Base-by-base conservation (phyloP, 345 rosid species). In the Reutealis trisperma region DNA sequence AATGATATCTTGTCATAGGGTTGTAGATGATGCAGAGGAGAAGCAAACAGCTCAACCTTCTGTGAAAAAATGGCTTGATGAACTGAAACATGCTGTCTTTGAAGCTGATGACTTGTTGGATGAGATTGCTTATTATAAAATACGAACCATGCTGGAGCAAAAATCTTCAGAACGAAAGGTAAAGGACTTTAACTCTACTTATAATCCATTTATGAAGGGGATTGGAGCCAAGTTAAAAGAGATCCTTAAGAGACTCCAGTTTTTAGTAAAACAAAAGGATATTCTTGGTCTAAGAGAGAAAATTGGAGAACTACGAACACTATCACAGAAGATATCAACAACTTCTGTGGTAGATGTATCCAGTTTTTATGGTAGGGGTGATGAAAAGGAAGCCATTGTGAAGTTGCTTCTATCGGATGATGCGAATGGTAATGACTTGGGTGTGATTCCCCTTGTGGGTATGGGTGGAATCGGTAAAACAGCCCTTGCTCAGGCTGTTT, bases 361-460 rank as follows among this genome's bases (percentile, higher is more conserved):
- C 15, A 25, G 62, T 41, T 67, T 77, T 37, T 73, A 49, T 73
- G 85, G 83, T 0, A 83, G 85, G 60, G 78, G 63, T 16, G 55
- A 10, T 15, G 85, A 83, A 5, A 73, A 47, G 47, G 71, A 67
- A 34, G 62, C 16, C 3, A 68, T 83, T 32, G 9, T 76, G 10
- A n/a, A 69, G 24, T 25, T 69, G 73, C 5, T 83, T 4, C 12
- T 67, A 8, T 60, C 51, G 0, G 76, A 64, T 21, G 63, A 73
- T 49, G 5, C 10, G 1, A 52, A 52, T 45, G 45, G 25, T 3
- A 30, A 27, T 19, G 34, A 49, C 16, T 6, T 73, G 15, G 37
- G 75, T 58, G 80, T 77, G 14, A 51, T 83, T 76, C 70, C 85
- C 24, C 70, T 83, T 2, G 85, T 79, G 24, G 83, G 85, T 2